A percentile compares a stretch with the other conserved stretches of the same genome.
Evolutionary conservation across 305 asterid genomes (phyloP).

Genomic region (Fraxinus floribunda): DNA sequence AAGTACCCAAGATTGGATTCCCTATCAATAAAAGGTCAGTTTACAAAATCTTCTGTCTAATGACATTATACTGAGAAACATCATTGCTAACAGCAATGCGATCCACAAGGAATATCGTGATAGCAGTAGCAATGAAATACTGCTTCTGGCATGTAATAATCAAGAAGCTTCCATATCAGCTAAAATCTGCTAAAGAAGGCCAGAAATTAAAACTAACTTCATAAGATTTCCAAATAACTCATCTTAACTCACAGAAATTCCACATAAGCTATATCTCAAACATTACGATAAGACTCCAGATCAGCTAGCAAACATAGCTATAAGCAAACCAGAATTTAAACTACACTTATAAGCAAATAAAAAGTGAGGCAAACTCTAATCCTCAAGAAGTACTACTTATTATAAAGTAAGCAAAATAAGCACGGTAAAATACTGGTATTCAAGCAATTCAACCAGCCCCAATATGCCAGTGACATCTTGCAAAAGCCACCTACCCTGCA

Average conservation of each 20-base stretch:
- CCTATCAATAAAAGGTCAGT: conserved; percentile 9
- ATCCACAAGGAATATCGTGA: conserved; percentile 6
- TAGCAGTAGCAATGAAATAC: conserved; percentile 14
- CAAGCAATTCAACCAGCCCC: conserved; percentile 57
- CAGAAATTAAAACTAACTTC: conserved; percentile 18
- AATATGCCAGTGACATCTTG: conserved; percentile 37
- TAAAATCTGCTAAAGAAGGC: conserved; percentile 25
- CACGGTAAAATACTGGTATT: conserved; percentile 39
- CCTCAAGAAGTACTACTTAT: conserved; percentile 54
- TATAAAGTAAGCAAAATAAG: conserved; percentile 47
- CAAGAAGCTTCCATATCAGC: conserved; percentile 18
- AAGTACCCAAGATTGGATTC: conserved; percentile 1
- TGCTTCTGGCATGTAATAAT: conserved; percentile 21
- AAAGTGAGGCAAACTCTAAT: conserved; percentile 41
- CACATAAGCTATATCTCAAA: conserved; percentile 44
- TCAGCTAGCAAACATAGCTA: conserved; percentile 40
- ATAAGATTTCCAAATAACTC: conserved; percentile 22
- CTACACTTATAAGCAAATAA: conserved; percentile 51
- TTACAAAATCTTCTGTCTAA: conserved; percentile 8
- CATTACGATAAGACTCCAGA: conserved; percentile 47
- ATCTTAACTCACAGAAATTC: conserved; percentile 30
- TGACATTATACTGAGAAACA: not conserved
- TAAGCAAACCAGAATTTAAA: conserved; percentile 48
- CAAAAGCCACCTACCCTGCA: conserved; percentile 47
- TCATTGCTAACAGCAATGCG: conserved; percentile 15